Conservation (phyloP, 305 asterid species). For the Solanum aculeatissimum region DNA sequence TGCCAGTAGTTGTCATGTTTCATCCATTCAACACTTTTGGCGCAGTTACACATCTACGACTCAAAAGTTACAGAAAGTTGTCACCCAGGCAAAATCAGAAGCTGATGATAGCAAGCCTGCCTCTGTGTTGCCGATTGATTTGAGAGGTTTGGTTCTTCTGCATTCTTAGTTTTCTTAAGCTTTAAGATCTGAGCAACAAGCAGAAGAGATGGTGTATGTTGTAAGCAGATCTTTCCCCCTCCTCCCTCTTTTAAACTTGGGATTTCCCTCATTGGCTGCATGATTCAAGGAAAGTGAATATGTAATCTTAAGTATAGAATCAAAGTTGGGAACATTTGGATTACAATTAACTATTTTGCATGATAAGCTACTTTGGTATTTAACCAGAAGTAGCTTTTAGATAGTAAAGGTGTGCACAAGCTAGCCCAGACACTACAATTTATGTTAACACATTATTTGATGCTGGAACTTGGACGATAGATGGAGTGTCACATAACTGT, state of each 20-base stretch:
- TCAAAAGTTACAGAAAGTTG: slow-evolving; percentile 22
- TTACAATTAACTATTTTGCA: neutral
- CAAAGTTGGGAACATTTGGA: neutral
- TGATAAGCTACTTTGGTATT: neutral
- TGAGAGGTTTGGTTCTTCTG: slow-evolving; percentile 39
- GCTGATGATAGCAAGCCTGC: slow-evolving; percentile 39
- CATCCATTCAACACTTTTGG: slow-evolving; percentile 28
- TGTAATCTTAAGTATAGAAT: neutral
- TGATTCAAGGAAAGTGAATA: neutral
- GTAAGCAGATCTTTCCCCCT: neutral
- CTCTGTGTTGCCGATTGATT: slow-evolving; percentile 50
- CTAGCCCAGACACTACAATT: too few species aligned
- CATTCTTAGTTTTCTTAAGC: neutral
- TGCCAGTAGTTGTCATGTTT: slow-evolving; percentile 39
- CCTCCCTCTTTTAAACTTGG: neutral
- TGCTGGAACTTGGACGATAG: neutral
- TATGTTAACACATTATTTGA: neutral
- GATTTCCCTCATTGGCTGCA: neutral
- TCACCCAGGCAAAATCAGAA: slow-evolving; percentile 53
- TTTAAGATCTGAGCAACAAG: neutral
- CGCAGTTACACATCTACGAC: slow-evolving; percentile 40
- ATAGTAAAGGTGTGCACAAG: too few species aligned
- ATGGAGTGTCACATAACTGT: neutral
- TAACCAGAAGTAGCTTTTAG: neutral
- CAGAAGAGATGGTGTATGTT: neutral